Evolutionary conservation across 2,329 filamentous ascomycete genomes (phyloP).

Genomic region (Penicillium sp.): DNA sequence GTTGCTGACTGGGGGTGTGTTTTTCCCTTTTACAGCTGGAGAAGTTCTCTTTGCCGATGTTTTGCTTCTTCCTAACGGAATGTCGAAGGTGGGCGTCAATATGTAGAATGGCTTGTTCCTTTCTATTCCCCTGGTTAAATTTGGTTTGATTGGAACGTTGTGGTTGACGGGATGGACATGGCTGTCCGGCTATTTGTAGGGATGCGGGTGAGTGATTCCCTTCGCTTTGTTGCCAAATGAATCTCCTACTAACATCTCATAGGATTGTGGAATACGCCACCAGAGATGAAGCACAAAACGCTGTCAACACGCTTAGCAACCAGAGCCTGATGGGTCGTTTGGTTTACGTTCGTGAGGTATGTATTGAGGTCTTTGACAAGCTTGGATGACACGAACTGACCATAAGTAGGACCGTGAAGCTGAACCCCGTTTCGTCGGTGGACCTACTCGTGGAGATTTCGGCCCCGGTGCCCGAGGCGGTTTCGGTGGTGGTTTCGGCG

Average conservation of each 20-base stretch:
- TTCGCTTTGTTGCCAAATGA: neutral
- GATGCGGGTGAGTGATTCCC: slow-evolving; percentile 85
- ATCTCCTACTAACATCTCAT: slow-evolving; percentile 19
- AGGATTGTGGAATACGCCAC: slow-evolving; percentile 99
- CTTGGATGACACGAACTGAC: neutral
- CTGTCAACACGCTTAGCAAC: slow-evolving; percentile 97
- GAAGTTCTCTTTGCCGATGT: slow-evolving; percentile 99
- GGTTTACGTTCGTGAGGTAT: slow-evolving; percentile 96
- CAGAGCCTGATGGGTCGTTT: slow-evolving; percentile 98
- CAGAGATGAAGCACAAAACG: slow-evolving; percentile 97
- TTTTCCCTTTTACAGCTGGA: slow-evolving; percentile 67
- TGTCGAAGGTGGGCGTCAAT: slow-evolving; percentile 99
- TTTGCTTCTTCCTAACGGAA: slow-evolving; percentile 99
- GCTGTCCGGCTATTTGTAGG: slow-evolving; percentile 88
- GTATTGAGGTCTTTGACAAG: neutral
- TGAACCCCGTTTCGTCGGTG: slow-evolving; percentile 90
- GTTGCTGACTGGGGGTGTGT: slow-evolving; percentile 19
- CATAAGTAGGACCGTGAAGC: slow-evolving; percentile 85
- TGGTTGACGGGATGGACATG: slow-evolving; percentile 97
- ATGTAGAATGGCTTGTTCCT: slow-evolving; percentile 85
- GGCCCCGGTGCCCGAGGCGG: slow-evolving; percentile 46
- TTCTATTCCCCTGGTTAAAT: slow-evolving; percentile 59
- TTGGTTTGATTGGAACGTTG: slow-evolving; percentile 76
- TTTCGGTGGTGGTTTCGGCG: slow-evolving; percentile 40
- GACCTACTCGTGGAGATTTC: slow-evolving; percentile 67